A percentile compares a stretch with the other conserved stretches of the same genome.
Conservation (phyloP, 2,329 filamentous ascomycete genomes). For the Talaromyces amestolkiae region DNA sequence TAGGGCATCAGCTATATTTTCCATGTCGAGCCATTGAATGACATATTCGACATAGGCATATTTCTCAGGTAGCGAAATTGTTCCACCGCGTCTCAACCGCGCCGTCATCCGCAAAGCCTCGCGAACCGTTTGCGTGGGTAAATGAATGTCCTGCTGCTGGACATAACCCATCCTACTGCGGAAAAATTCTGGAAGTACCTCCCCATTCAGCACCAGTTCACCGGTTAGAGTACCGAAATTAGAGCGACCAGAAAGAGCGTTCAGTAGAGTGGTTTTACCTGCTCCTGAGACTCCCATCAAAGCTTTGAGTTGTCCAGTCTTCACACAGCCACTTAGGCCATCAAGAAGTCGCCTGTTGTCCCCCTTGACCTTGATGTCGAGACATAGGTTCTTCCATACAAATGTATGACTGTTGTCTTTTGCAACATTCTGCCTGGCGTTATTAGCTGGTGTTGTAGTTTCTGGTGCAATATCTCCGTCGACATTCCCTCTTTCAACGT, state of each 20-base stretch:
- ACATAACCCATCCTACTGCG: conserved; percentile 64
- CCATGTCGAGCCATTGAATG: conserved; percentile 62
- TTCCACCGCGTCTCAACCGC: conserved; percentile 60
- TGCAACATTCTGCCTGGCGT: background rate
- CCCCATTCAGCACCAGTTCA: conserved; percentile 62
- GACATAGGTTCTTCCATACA: conserved; percentile 52
- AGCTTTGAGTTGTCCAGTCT: conserved; percentile 49
- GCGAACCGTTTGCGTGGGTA: conserved; percentile 60
- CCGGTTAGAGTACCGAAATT: conserved; percentile 63
- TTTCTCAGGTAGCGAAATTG: conserved; percentile 58
- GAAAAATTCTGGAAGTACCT: conserved; percentile 57
- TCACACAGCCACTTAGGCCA: conserved; percentile 49
- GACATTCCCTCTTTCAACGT: background rate
- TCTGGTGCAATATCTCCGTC: background rate
- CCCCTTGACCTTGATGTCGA: conserved; percentile 48
- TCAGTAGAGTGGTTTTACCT: conserved; percentile 79
- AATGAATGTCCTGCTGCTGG: conserved; percentile 64
- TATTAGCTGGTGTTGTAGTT: background rate
- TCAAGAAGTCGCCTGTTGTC: conserved; percentile 46
- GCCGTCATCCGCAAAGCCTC: conserved; percentile 65
- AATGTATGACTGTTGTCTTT: conserved; percentile 26
- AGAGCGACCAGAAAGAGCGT: conserved; percentile 67
- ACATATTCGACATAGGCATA: conserved; percentile 65
- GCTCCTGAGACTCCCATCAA: conserved; percentile 60
- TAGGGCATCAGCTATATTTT: conserved; percentile 64